Evolutionary conservation across 1,284 basidiomycete species (phyloP).

Genomic region (Fomitopsis schrenkii): DNA sequence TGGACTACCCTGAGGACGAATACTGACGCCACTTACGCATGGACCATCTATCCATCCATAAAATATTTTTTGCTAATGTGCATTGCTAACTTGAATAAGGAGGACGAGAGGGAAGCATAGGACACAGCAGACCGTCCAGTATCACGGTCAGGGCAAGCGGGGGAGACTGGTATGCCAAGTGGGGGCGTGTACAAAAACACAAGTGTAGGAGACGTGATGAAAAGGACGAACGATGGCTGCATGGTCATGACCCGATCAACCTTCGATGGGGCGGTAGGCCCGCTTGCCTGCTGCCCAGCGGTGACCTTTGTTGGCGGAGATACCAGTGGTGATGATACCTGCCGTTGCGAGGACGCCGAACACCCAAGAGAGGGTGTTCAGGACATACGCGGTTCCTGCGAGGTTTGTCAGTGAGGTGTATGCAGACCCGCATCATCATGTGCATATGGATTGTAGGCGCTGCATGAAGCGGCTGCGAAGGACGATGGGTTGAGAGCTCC

Average conservation of each 20-base stretch:
- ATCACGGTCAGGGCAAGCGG: background rate
- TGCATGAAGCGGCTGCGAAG: too few species aligned
- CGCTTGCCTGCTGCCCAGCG: constrained; percentile 75
- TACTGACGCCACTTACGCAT: constrained; percentile 8
- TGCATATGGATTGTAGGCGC: background rate
- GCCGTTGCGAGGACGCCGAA: constrained; percentile 45
- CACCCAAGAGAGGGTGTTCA: constrained; percentile 61
- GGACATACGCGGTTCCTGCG: constrained; percentile 52
- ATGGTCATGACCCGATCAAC: constrained; percentile 8
- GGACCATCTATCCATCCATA: background rate
- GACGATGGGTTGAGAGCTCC: too few species aligned
- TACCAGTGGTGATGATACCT: constrained; percentile 58
- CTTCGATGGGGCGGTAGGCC: constrained; percentile 52
- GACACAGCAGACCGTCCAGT: background rate
- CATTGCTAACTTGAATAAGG: background rate
- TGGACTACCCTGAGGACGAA: constrained; percentile 64
- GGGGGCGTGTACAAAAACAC: background rate
- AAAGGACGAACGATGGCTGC: background rate
- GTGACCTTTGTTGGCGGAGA: constrained; percentile 63
- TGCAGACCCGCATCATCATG: background rate
- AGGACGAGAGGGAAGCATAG: background rate
- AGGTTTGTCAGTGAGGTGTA: constrained; percentile 1
- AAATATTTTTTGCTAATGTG: background rate
- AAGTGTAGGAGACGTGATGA: background rate
- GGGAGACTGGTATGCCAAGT: background rate